Conservation (phyloP, 345 rosid species). For the Acer campestre region DNA sequence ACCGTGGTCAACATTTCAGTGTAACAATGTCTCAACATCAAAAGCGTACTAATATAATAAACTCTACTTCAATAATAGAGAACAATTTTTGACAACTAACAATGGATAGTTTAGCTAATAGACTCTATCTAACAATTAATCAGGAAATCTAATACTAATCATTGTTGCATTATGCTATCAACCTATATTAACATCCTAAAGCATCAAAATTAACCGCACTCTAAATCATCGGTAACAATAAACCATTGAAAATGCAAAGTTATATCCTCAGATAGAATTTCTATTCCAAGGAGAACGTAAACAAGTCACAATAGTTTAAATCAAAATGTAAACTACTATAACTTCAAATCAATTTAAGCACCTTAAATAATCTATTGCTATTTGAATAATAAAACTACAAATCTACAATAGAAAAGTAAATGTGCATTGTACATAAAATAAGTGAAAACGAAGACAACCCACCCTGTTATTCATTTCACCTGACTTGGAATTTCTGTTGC, state of each 20-base stretch:
- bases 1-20: too few species aligned
- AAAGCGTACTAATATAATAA: too few species aligned
- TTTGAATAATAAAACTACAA: neutral
- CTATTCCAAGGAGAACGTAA: neutral
- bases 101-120: too few species aligned
- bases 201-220: too few species aligned
- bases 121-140: neutral
- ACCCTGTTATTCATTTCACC: constrained; percentile 96
- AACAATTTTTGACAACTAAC: too few species aligned
- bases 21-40: too few species aligned
- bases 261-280: neutral
- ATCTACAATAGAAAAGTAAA: too few species aligned
- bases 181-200: too few species aligned
- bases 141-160: neutral
- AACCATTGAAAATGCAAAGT: neutral
- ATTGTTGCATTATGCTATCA: neutral
- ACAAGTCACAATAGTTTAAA: neutral
- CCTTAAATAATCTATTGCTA: neutral
- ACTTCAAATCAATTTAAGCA: neutral
- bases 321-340: neutral
- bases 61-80: too few species aligned
- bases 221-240: too few species aligned
- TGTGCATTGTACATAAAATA: neutral
- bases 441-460: neutral
- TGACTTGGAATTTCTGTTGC: constrained; percentile 85